Evolutionary conservation across 495 filamentous ascomycete genomes (phyloP).

Genomic region (Saxophila tyrrhenica): DNA sequence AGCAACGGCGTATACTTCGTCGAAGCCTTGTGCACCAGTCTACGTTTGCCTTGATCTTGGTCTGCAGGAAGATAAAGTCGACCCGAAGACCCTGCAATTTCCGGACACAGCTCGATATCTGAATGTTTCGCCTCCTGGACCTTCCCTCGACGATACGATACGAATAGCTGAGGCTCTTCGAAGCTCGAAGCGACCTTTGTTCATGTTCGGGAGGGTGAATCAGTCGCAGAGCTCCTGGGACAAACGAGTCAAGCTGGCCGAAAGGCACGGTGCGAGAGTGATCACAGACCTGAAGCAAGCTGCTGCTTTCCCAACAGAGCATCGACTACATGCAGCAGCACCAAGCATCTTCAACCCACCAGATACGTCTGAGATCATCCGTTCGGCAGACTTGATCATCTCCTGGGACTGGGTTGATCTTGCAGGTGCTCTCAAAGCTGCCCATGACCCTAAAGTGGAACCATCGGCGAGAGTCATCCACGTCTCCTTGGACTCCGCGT

Average conservation of each 20-base stretch:
- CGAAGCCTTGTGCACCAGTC: conserved; percentile 11
- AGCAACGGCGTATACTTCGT: conserved; percentile 1
- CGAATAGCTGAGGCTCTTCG: conserved; percentile 1
- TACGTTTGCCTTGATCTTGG: conserved; percentile 16
- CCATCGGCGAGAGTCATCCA: conserved; percentile 10
- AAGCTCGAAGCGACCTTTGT: conserved; percentile 9
- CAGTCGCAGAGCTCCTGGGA: conserved; percentile 11
- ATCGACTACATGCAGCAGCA: conserved; percentile 9
- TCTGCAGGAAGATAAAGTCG: conserved; percentile 14
- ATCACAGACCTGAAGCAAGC: conserved; percentile 17
- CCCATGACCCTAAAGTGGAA: conserved; percentile 7
- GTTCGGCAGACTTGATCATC: conserved; percentile 20
- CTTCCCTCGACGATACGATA: background rate
- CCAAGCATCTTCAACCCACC: conserved; percentile 9
- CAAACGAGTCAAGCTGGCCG: conserved; percentile 11
- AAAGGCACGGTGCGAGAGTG: conserved; percentile 11
- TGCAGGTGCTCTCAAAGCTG: conserved; percentile 14
- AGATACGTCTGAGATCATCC: conserved; percentile 9
- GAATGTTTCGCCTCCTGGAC: background rate
- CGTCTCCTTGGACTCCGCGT: conserved; percentile 14
- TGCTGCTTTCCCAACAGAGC: conserved; percentile 14
- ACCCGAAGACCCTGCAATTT: conserved; percentile 4
- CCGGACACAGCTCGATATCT: conserved; percentile 3
- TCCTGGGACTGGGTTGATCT: conserved; percentile 23
- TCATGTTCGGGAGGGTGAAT: conserved; percentile 15